Base-by-base conservation (phyloP, 1,139 yeast species). In the Protomyces pachydermus region DNA sequence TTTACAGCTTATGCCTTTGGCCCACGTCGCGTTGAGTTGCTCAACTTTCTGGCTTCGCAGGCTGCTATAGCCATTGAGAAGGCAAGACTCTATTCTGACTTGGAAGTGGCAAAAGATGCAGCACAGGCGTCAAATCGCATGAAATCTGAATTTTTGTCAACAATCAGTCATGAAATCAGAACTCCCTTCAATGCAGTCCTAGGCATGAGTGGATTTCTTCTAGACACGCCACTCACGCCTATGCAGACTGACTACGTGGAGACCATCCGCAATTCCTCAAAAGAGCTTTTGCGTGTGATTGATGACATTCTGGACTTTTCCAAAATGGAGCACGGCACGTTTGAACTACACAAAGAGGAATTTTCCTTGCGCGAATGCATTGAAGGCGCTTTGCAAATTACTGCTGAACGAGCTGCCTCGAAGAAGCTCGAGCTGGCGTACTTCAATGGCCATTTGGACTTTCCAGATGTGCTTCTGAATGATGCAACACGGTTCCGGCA, bases 151-250 rank as follows among this genome's bases (percentile, higher is more conserved):
- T 91, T 91, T 73, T 86, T 91, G 72, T 96, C 97, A 9, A 91
- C 90, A 73, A 91, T 90, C 65, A 88, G 96, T 0, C 97, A 91
- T 73, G 97, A 91, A 75, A 81, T 91, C 72, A 81, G 97, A 69
- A 91, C 97, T 0, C 97, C 97, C 3, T 78, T 91, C 69, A 91
- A 90, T 74, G 97, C 97, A 74, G 91, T 91, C 37, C 78, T 91
- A 57, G 97, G 97, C 67, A 89, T 91, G 96, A 88, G 95, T 0
- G 87, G 95, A 10, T 87, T 91, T 68, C 89, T 96, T 3, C 79
- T 87, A 65, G 93, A 87, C 69, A 87, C 95, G 2, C 89, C 86
- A 67, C 77, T 87, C 69, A 84, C 88, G 6, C 90, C 85, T 71
- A 87, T 87, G 71, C 95, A 87, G 74, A 78, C 90, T 69, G 91